Percentiles rank a stretch among this genome's conserved stretches.
phyloP scores from a whole-genome alignment of 2,329 filamentous ascomycete species.

The Colletotrichum orbiculare region DNA sequence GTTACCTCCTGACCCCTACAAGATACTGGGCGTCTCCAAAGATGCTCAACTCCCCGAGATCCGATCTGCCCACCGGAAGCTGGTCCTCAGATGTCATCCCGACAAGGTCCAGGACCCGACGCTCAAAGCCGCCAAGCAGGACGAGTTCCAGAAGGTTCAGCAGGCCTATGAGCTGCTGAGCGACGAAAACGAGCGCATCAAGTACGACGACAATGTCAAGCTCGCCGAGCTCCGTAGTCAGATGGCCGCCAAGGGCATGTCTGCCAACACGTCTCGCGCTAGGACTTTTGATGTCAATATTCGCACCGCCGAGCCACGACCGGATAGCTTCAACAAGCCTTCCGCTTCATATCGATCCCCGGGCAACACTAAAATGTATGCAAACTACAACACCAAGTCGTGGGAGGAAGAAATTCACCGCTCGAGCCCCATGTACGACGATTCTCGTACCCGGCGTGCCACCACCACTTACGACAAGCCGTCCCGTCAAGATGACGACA shows the following conservation, averaged over 20 bases:
- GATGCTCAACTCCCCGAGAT: constrained; percentile 78
- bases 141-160: constrained; percentile 92
- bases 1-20: constrained; percentile 80
- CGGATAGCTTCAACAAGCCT: constrained; percentile 53
- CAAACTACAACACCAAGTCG: constrained; percentile 52
- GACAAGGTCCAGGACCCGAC: constrained; percentile 87
- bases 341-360: constrained; percentile 41
- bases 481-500: constrained; percentile 56
- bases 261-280: constrained; percentile 55
- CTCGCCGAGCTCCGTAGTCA: constrained; percentile 73
- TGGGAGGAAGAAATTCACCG: constrained; percentile 60
- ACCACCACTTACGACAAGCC: constrained; percentile 61
- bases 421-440: constrained; percentile 56
- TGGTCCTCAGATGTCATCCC: constrained; percentile 88
- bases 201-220: constrained; percentile 82
- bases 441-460: constrained; percentile 55
- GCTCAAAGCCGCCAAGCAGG: constrained; percentile 80
- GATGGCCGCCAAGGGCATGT: constrained; percentile 51
- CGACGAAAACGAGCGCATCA: constrained; percentile 76
- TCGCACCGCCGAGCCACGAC: constrained; percentile 61
- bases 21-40: constrained; percentile 77
- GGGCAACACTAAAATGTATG: constrained; percentile 48
- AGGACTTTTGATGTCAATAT: constrained; percentile 55
- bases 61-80: constrained; percentile 83
- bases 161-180: constrained; percentile 91